Evolutionary conservation across 202 grass and related monocot species (phyloP).

Genomic region (Zoysia matrella): DNA sequence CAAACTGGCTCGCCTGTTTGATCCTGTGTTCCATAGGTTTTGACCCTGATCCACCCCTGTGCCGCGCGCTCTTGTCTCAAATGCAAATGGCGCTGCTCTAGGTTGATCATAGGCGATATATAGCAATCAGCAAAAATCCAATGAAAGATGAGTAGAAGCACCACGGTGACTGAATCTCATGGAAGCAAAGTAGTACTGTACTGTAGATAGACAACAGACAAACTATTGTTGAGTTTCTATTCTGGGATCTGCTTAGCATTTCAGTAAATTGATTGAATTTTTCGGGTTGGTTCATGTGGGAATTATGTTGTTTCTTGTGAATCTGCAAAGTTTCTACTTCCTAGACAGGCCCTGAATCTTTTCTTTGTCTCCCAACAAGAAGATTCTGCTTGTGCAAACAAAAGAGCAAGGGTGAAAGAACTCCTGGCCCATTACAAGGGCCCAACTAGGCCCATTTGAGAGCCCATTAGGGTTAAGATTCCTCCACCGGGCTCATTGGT

Average conservation of each 20-base stretch:
- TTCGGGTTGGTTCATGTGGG: not conserved
- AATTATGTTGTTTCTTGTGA: not conserved
- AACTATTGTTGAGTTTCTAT: not conserved
- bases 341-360: not conserved
- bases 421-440: not conserved
- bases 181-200: not conserved
- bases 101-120: not conserved
- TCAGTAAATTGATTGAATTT: not conserved
- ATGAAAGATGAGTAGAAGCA: no score
- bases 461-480: slow-evolving; percentile 55
- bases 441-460: slow-evolving; percentile 27
- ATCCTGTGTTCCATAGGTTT: not conserved
- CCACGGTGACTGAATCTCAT: no score
- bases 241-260: not conserved
- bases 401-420: not conserved
- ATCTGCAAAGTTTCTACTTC: not conserved
- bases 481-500: not conserved
- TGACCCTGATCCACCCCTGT: no score
- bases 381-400: not conserved
- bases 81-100: not conserved
- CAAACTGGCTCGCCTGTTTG: not conserved
- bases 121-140: no score
- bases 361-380: not conserved
- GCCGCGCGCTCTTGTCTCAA: not conserved
- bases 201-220: not conserved